Evolutionary conservation across 306 rosid species (phyloP), one percentile per base, ranked within the genome.

Genomic region (Fagus sylvatica): DNA sequence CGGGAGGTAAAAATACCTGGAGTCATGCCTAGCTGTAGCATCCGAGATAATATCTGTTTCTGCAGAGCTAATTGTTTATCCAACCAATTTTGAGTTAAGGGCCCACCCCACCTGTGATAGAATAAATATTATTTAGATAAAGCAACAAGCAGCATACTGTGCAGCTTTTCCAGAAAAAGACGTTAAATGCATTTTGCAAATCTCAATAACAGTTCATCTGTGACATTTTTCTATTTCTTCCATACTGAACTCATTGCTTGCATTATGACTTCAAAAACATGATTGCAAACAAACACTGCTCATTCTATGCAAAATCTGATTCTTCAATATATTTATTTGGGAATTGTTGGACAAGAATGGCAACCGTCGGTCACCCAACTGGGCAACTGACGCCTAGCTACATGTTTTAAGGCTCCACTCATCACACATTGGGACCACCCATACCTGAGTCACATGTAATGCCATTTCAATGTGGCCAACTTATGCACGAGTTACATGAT

Each of bases 21-120:
- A 75, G 98, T 92, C 98, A 94, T 94, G 83, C 98, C 98, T 62
- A 94, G 87, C 84, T 92, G 96, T 70, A 88, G 86, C 97, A 94
- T 92, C 74, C 93, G 90, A 65, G 91, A 80, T 66, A 94, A 56
- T 78, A 94, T 89, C 79, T 78, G 92, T 83, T 89, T 90, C 81
- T 92, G 97, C 76, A 94, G 87, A 80, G 68, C 69, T 87, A 92
- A 86, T 73, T 94, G 98, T 61, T 90, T 89, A 82, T 90, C 97
- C 73, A 94, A 84, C 98, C 98, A 94, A 85, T 84, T 89, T 84
- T 92, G 93, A 53, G 97, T 83, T 88, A 94, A 78, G 73, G 98
- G 95, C 56, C 98, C 97, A 60, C 98, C 98, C 98, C 97, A 92
- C 62, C 98, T 94, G 91, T 53, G 62, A 78, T 42, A 78, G 65